Evolutionary conservation across 176 grass and related monocot genomes (phyloP), one percentile per base, ranked within the genome.

Genomic region (Guadua angustifolia): DNA sequence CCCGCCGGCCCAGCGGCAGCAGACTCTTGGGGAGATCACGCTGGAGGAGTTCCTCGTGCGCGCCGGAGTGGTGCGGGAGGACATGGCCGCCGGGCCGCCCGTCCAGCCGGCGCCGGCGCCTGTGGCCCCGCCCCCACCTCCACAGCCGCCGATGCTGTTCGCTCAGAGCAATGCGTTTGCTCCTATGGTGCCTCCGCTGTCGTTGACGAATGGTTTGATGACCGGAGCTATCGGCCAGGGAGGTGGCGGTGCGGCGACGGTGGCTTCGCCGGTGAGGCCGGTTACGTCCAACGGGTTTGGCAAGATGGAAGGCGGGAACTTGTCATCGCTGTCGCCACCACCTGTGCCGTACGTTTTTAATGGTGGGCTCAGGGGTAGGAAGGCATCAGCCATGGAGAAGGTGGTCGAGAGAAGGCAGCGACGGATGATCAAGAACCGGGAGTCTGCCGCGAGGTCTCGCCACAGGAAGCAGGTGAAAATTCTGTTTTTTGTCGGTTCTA

Each of bases 401-500:
- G 94, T 92, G 38, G 87, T 74, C 26, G 94, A 97, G 82, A 84
- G 94, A 78, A 83, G 94, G 82, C 94, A 97, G 45, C 78, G 89
- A 7, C 85, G 94, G 71, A 97, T 97, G 94, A 94, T 97, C 83
- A 97, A 97, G 85, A 97, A 97, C 80, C 81, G 94, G 73, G 94
- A 97, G 75, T 97, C 94, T 0, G 94, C 94, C 0, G 87, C 94
- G 18, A 92, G 91, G 83, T 97, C 94, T 22, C 89, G 94, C 12
- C 87, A 91, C 42, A 90, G 89, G 86, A 97, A 97, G 26, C 94
- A 97, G 89, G 94, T 97, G 69, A 88, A 82, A 32, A n/a, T 17
- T 90, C 3, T 46, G 8, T 77, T 10, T 79, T 1, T 59, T 55
- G 29, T 68, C 47, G 39, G 1, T 59, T n/a, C 56, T 4, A 49